These are phyloP conservation scores for Entamoeba histolytica DNA, from an alignment of 208 protist genomes.

Conservation along the genomic window DNA sequence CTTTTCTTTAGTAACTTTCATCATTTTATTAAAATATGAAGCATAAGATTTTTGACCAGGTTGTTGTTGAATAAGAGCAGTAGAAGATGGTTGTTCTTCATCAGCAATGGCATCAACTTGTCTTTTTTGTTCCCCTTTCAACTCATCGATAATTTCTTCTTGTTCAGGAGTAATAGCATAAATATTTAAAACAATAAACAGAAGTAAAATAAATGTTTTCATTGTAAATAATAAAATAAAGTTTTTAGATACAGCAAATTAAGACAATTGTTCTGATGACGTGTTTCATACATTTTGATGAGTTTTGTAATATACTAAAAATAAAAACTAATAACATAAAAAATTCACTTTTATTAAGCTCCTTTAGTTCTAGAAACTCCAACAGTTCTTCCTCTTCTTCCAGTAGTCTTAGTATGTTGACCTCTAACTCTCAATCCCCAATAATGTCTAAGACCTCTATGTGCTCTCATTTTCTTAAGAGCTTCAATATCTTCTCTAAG, in stretches of 20 bases:
- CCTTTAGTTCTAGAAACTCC: conserved; percentile 43
- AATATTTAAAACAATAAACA: too few species aligned
- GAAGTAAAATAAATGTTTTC: too few species aligned
- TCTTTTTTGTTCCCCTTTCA: background rate
- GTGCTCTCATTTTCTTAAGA: conserved; percentile 87
- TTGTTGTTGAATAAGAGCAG: background rate
- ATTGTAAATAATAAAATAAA: too few species aligned
- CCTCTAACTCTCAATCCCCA: conserved; percentile 90
- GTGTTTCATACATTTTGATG: fast-evolving
- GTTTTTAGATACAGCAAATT: too few species aligned
- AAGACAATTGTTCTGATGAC: fast-evolving
- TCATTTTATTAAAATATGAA: background rate
- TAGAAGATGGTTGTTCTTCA: background rate
- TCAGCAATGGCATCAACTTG: background rate
- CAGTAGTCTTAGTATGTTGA: conserved; percentile 98
- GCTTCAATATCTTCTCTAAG: conserved; percentile 95
- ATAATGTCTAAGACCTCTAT: conserved; percentile 92
- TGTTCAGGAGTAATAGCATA: background rate
- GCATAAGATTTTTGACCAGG: background rate
- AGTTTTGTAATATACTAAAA: too few species aligned
- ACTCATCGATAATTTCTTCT: background rate
- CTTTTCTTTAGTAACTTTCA: background rate
- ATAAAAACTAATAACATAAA: too few species aligned
- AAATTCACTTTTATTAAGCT: background rate
- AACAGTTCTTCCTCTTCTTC: conserved; percentile 70